These are phyloP conservation scores for Oryza meridionalis DNA, from an alignment of 176 grass and related monocot genomes.

Conservation along the genomic window DNA sequence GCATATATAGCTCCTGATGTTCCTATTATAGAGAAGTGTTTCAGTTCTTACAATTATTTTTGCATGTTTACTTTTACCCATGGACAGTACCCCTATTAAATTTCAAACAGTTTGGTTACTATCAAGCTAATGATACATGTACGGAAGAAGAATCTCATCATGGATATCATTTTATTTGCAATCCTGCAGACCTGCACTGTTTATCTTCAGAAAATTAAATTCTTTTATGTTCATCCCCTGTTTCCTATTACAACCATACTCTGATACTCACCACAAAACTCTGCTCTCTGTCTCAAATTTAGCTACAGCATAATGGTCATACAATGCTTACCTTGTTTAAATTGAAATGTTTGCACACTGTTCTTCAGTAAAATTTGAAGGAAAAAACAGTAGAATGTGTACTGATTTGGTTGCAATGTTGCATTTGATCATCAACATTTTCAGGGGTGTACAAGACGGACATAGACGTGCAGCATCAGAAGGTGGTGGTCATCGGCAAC, in stretches of 20 bases:
- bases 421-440: neutral
- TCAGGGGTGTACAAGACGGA: constrained; percentile 82
- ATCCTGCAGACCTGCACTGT: neutral
- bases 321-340: neutral
- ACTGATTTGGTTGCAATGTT: neutral
- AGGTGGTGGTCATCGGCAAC: constrained; percentile 83
- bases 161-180: neutral
- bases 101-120: neutral
- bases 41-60: neutral
- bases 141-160: neutral
- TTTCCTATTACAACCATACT: neutral
- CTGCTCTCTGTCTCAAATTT: neutral
- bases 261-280: neutral
- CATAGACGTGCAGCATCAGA: constrained; percentile 83
- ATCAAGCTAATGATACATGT: constrained; percentile 3
- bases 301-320: neutral
- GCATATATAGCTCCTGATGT: neutral
- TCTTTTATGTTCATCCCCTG: neutral
- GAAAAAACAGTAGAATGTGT: neutral
- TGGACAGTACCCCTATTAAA: neutral
- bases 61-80: neutral
- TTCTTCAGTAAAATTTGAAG: neutral
- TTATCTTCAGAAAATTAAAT: neutral
- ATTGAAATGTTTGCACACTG: neutral
- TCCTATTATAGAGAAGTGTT: neutral